Conservation (phyloP, 768 basidiomycete species). For the Postia placenta region DNA sequence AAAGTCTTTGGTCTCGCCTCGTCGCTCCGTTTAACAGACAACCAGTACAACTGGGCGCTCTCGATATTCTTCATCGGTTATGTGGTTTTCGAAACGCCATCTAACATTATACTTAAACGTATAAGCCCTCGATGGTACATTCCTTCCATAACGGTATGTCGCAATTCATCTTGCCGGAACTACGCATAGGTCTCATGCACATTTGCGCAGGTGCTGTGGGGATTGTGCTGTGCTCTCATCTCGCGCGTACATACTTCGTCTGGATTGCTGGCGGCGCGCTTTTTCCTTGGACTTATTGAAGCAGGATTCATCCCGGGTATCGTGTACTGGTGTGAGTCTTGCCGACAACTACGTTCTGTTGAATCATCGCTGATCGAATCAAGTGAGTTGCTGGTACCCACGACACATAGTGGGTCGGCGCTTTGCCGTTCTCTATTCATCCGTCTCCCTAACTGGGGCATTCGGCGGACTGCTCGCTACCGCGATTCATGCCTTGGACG, state of each 20-base stretch:
- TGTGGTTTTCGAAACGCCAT: slow-evolving; percentile 35
- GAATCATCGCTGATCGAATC: too few species aligned
- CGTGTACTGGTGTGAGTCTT: slow-evolving; percentile 25
- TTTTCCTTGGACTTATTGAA: slow-evolving; percentile 32
- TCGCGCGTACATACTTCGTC: slow-evolving; percentile 19
- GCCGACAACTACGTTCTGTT: too few species aligned
- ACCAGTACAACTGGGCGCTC: slow-evolving; percentile 34
- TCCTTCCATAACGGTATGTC: slow-evolving; percentile 28
- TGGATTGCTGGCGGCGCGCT: slow-evolving; percentile 34
- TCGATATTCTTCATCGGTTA: slow-evolving; percentile 36
- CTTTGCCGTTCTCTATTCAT: slow-evolving; percentile 23
- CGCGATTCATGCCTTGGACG: slow-evolving; percentile 34
- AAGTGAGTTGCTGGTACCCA: slow-evolving; percentile 39
- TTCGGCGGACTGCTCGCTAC: slow-evolving; percentile 25
- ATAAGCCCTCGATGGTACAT: slow-evolving; percentile 32
- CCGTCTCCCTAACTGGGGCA: slow-evolving; percentile 18
- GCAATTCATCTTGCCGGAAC: slow-evolving; percentile 19
- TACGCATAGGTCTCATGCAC: background rate
- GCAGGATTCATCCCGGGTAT: slow-evolving; percentile 36
- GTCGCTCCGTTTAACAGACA: slow-evolving; percentile 19
- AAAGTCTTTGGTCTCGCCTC: slow-evolving; percentile 22
- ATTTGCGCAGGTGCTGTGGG: slow-evolving; percentile 23
- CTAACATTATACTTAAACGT: slow-evolving; percentile 31
- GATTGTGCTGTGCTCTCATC: slow-evolving; percentile 23
- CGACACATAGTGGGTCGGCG: slow-evolving; percentile 18